Percentiles rank a stretch among this genome's conserved stretches.
These are phyloP conservation scores for Kingdonia uniflora DNA, from an alignment of 164 flowering plant species.

Conservation along the genomic window DNA sequence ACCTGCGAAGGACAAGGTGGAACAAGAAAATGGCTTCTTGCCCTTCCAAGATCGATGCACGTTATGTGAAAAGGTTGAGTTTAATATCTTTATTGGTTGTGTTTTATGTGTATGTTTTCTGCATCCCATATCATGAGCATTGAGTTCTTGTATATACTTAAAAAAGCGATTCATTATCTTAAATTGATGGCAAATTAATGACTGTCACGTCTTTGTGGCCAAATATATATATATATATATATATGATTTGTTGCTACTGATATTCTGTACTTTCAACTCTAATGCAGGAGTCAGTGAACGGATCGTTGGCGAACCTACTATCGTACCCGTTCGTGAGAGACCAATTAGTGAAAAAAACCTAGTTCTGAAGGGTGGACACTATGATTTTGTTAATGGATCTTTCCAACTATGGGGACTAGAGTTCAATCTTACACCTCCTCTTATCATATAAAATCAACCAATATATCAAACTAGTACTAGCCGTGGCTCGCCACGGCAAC, in stretches of 20 bases:
- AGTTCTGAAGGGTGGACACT: conserved; percentile 76
- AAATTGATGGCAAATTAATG: too few species aligned
- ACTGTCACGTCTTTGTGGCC: too few species aligned
- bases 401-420: conserved; percentile 80
- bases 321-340: conserved; percentile 89
- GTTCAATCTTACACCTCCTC: conserved; percentile 36
- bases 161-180: too few species aligned
- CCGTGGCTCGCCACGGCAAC: too few species aligned
- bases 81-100: too few species aligned
- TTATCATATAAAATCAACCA: conserved; percentile 39
- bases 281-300: conserved; percentile 92
- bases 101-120: too few species aligned
- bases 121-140: too few species aligned
- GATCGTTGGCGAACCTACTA: conserved; percentile 66
- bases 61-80: conserved; percentile 57
- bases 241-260: too few species aligned
- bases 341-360: conserved; percentile 65
- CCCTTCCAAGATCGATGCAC: conserved; percentile 37
- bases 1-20: conserved; percentile 60
- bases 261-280: too few species aligned
- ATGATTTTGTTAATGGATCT: conserved; percentile 73
- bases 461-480: too few species aligned
- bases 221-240: too few species aligned
- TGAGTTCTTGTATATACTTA: too few species aligned
- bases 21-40: conserved; percentile 16